phyloP scores from a whole-genome alignment of 192 early-diverging fungal genomes.

The Coemansia sp. region DNA sequence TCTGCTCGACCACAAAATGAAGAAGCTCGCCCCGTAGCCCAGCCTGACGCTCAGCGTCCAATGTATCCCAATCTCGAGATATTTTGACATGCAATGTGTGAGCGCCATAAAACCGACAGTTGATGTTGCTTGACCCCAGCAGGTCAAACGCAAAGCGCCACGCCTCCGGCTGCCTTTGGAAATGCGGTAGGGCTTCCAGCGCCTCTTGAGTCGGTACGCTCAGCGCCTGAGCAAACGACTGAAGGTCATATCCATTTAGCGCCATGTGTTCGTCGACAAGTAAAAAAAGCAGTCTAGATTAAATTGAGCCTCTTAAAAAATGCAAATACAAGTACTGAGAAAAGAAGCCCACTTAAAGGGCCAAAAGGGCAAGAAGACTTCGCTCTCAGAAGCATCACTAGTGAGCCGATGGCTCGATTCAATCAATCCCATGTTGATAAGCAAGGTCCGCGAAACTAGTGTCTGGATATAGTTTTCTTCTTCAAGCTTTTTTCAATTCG shows the following conservation, averaged over 20 bases:
- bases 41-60: constrained; percentile 36
- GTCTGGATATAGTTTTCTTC: background rate
- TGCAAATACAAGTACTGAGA: background rate
- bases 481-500: background rate
- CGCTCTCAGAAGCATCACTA: background rate
- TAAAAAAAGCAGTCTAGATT: background rate
- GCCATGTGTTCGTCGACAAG: constrained; percentile 14
- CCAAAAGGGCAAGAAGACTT: too few relatives aligned
- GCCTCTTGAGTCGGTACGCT: constrained; percentile 49
- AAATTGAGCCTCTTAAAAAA: background rate
- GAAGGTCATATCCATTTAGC: constrained; percentile 35
- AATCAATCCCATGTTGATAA: background rate
- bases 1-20: constrained; percentile 33
- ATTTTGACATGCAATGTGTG: constrained; percentile 48
- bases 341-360: background rate
- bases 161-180: constrained; percentile 38
- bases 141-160: constrained; percentile 51
- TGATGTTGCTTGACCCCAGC: constrained; percentile 28
- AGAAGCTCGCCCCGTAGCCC: constrained; percentile 36
- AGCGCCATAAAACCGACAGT: constrained; percentile 50
- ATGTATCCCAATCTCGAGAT: constrained; percentile 41
- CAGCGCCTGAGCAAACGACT: constrained; percentile 43
- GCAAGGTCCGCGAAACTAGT: background rate
- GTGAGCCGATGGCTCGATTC: background rate
- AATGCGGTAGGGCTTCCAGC: constrained; percentile 32